Evolutionary conservation across 2,329 filamentous ascomycete species (phyloP).

Genomic region (Paecilomyces formosus): DNA sequence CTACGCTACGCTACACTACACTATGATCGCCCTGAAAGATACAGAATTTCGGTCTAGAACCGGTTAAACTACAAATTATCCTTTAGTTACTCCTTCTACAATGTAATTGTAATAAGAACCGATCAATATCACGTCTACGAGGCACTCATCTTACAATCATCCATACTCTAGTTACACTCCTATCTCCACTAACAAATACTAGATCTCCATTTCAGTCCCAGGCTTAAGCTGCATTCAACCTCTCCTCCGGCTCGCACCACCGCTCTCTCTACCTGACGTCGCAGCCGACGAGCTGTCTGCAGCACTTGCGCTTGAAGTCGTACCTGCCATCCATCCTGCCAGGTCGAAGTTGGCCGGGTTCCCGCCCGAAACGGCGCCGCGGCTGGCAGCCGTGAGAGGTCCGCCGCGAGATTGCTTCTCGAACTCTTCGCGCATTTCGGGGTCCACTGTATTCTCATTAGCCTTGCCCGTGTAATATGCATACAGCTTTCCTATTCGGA

Average conservation of each 20-base stretch:
- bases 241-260: slow-evolving; percentile 18
- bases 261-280: slow-evolving; percentile 20
- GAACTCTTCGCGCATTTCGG: slow-evolving; percentile 88
- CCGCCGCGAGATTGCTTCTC: slow-evolving; percentile 79
- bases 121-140: too few species aligned
- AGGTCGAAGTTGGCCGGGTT: slow-evolving; percentile 55
- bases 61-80: too few species aligned
- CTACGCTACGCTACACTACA: too few species aligned
- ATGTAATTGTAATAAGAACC: too few species aligned
- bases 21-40: too few species aligned
- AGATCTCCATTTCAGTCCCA: not conserved
- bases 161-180: not conserved
- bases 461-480: not conserved
- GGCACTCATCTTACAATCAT: not conserved
- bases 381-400: slow-evolving; percentile 54
- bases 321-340: slow-evolving; percentile 60
- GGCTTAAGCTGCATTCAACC: slow-evolving; percentile 12
- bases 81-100: too few species aligned
- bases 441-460: slow-evolving; percentile 64
- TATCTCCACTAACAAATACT: not conserved
- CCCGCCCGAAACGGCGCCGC: slow-evolving; percentile 52
- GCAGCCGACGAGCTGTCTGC: slow-evolving; percentile 11
- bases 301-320: slow-evolving; percentile 19
- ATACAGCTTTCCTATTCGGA: too few species aligned
- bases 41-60: too few species aligned